Evolutionary conservation across 257 asterid species (phyloP).

Genomic region (Salvia splendens): DNA sequence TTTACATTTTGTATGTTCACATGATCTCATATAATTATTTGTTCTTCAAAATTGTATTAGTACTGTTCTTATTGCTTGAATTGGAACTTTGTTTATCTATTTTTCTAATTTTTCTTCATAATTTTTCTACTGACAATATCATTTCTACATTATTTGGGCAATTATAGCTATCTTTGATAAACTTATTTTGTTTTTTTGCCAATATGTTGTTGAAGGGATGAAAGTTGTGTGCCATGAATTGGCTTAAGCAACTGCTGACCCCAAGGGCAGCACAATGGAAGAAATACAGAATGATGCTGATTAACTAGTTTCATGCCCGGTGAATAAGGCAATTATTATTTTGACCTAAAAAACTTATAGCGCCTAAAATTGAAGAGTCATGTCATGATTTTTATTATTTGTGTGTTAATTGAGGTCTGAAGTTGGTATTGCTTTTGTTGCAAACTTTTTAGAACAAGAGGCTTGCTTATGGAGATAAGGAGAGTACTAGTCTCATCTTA

Average conservation of each 20-base stretch:
- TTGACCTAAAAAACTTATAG: background rate
- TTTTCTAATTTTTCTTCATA: background rate
- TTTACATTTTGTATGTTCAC: too few species aligned
- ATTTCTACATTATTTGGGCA: constrained; percentile 17
- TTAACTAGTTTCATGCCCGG: constrained; percentile 94
- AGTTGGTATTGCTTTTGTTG: constrained; percentile 31
- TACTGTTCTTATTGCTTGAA: too few species aligned
- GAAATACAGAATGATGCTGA: constrained; percentile 87
- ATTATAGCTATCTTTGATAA: background rate
- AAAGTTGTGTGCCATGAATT: constrained; percentile 95
- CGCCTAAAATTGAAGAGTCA: background rate
- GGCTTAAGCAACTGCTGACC: constrained; percentile 82
- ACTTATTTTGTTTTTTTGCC: constrained; percentile 24
- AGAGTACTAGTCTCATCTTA: constrained; percentile 75
- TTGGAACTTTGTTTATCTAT: background rate
- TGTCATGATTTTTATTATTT: background rate
- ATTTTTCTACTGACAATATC: constrained; percentile 10
- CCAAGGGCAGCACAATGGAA: constrained; percentile 79
- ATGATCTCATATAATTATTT: too few species aligned
- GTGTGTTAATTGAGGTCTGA: constrained; percentile 12
- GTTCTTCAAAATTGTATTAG: background rate
- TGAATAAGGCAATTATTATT: constrained; percentile 62
- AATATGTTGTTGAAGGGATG: constrained; percentile 99
- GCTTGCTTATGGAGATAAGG: constrained; percentile 86
- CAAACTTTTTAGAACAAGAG: constrained; percentile 93